Evolutionary conservation across 805 yeast species (phyloP).

Genomic region (Candida namnaoensis): DNA sequence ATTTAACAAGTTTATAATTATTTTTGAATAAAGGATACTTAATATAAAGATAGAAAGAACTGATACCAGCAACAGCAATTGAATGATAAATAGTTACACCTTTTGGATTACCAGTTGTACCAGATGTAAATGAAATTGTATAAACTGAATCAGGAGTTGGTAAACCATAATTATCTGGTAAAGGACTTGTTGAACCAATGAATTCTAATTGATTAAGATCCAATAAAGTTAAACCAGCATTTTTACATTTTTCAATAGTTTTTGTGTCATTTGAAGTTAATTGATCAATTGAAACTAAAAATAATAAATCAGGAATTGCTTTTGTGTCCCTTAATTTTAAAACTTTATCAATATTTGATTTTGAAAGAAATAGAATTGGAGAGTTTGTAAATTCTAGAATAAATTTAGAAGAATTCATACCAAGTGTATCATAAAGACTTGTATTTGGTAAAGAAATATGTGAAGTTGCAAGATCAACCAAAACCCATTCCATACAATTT

Average conservation of each 20-base stretch:
- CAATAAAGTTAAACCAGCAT: conserved; percentile 23
- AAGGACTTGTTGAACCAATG: conserved; percentile 27
- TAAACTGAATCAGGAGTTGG: conserved; percentile 31
- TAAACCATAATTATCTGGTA: conserved; percentile 12
- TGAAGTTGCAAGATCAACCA: conserved; percentile 46
- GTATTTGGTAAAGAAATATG: conserved; percentile 37
- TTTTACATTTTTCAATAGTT: conserved; percentile 10
- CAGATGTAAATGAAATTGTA: conserved; percentile 57
- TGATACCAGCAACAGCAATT: conserved; percentile 34
- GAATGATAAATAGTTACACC: conserved; percentile 45
- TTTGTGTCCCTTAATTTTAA: conserved; percentile 27
- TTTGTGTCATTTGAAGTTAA: conserved; percentile 19
- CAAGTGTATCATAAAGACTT: conserved; percentile 35
- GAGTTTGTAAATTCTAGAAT: conserved; percentile 42
- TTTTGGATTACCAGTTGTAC: conserved; percentile 58
- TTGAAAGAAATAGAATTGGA: conserved; percentile 40
- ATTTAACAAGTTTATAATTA: not conserved
- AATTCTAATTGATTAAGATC: conserved; percentile 24
- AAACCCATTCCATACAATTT: conserved; percentile 50
- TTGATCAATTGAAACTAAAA: conserved; percentile 40
- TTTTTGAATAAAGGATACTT: not conserved
- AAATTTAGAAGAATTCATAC: conserved; percentile 41
- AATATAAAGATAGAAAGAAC: conserved; percentile 8
- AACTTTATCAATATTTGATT: conserved; percentile 32
- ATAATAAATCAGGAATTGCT: conserved; percentile 23